Conservation (phyloP, 768 basidiomycete species). For the Amyloporia xantha region DNA sequence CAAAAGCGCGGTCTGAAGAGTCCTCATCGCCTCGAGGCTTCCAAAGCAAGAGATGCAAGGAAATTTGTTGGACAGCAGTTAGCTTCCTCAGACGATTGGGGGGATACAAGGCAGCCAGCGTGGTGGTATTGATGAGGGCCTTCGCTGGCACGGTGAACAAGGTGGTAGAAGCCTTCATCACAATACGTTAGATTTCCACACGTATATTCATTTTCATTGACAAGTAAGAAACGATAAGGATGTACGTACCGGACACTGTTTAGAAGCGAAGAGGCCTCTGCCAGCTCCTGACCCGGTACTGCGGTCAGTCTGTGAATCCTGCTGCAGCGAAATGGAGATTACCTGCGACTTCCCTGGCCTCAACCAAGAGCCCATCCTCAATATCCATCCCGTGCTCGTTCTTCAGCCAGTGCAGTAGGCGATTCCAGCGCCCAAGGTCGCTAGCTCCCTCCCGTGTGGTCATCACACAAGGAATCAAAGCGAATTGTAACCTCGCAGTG, state of each 20-base stretch:
- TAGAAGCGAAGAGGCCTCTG: constrained; percentile 57
- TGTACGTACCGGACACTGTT: constrained; percentile 35
- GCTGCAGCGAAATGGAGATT: not conserved
- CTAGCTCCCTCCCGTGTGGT: not conserved
- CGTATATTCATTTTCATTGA: no score
- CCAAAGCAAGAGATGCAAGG: constrained; percentile 73
- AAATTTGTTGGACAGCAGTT: constrained; percentile 68
- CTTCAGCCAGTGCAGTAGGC: constrained; percentile 19
- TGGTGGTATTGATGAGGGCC: constrained; percentile 67
- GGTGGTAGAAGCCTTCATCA: constrained; percentile 39
- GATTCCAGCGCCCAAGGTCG: constrained; percentile 17
- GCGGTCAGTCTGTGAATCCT: not conserved
- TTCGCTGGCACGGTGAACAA: constrained; percentile 67
- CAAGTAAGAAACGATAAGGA: no score
- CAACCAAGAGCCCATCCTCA: constrained; percentile 38
- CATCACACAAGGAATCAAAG: no score
- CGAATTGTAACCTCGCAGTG: no score
- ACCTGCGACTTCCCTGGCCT: constrained; percentile 50
- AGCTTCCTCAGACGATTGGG: constrained; percentile 23
- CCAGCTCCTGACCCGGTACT: constrained; percentile 43
- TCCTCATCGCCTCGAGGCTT: constrained; percentile 37
- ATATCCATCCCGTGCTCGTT: constrained; percentile 24
- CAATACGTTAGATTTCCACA: not conserved
- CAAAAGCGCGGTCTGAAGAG: constrained; percentile 51
- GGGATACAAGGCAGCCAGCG: constrained; percentile 58